A percentile compares a stretch with the other conserved stretches of the same genome.
Evolutionary conservation across 1,284 basidiomycete species (phyloP).

Genomic region (Irpex sp.): DNA sequence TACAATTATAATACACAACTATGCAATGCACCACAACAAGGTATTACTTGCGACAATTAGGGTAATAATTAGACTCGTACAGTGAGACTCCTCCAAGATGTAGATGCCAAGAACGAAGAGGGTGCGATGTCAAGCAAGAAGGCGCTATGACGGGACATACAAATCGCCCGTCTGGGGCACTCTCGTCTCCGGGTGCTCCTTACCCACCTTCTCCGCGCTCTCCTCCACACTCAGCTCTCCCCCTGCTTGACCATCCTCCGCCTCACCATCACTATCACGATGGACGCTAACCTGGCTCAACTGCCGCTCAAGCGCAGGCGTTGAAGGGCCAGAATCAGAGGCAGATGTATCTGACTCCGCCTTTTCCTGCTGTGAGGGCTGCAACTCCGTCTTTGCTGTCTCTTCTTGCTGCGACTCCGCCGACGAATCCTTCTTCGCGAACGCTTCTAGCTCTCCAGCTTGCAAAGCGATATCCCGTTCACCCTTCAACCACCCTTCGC

Average conservation of each 20-base stretch:
- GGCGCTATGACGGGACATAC: conserved; percentile 1
- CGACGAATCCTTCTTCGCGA: background rate
- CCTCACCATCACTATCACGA: background rate
- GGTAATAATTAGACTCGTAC: no score
- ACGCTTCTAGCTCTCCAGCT: conserved; percentile 12
- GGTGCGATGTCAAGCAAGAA: no score
- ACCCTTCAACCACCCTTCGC: conserved; percentile 34
- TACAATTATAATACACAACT: no score
- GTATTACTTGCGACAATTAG: no score
- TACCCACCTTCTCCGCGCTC: conserved; percentile 11
- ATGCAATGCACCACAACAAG: no score
- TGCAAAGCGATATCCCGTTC: conserved; percentile 19
- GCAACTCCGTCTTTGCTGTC: background rate
- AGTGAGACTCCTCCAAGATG: no score
- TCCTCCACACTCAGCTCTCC: background rate
- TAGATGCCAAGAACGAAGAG: no score
- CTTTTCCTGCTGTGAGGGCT: background rate
- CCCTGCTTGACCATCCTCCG: background rate
- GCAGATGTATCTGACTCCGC: conserved; percentile 1
- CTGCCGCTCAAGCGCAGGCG: conserved; percentile 8
- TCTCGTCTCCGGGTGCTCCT: conserved; percentile 18
- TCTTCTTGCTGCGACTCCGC: background rate
- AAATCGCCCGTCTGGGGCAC: conserved; percentile 15
- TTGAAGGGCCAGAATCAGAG: conserved; percentile 7
- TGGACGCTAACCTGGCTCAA: conserved; percentile 2